Percentiles rank a stretch among this genome's conserved stretches.
These are phyloP conservation scores for Clavariopsis aquatica DNA, from an alignment of 495 filamentous ascomycete species.

Conservation along the genomic window DNA sequence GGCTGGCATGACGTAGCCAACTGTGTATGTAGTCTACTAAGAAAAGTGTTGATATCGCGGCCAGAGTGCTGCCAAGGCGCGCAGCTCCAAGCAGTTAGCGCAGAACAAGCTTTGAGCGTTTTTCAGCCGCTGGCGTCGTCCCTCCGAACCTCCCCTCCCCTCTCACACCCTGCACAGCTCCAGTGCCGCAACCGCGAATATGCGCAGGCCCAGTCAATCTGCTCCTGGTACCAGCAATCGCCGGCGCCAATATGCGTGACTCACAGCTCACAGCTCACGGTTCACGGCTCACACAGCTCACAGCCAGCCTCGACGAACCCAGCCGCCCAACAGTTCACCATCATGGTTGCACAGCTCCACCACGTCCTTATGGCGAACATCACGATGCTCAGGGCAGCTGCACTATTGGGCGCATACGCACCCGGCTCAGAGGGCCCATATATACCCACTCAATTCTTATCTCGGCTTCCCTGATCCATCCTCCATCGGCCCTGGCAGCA, in stretches of 20 bases:
- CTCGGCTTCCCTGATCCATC: slow-evolving; percentile 27
- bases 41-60: neutral
- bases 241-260: no score
- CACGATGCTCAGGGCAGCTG: slow-evolving; percentile 14
- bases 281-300: neutral
- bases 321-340: neutral
- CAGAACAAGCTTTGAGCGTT: slow-evolving; percentile 20
- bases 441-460: slow-evolving; percentile 30
- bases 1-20: no score
- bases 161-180: no score
- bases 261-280: no score
- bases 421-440: slow-evolving; percentile 14
- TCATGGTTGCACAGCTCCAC: slow-evolving; percentile 2
- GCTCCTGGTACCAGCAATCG: no score
- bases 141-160: neutral
- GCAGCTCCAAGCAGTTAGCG: slow-evolving; percentile 8
- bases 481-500: neutral
- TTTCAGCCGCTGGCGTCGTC: slow-evolving; percentile 5
- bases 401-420: slow-evolving; percentile 17
- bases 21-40: no score
- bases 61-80: neutral
- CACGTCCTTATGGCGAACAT: neutral
- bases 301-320: neutral
- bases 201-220: neutral
- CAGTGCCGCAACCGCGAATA: neutral